Evolutionary conservation across 2,329 filamentous ascomycete species (phyloP).

Genomic region (Chrysoporthe austroafricana): DNA sequence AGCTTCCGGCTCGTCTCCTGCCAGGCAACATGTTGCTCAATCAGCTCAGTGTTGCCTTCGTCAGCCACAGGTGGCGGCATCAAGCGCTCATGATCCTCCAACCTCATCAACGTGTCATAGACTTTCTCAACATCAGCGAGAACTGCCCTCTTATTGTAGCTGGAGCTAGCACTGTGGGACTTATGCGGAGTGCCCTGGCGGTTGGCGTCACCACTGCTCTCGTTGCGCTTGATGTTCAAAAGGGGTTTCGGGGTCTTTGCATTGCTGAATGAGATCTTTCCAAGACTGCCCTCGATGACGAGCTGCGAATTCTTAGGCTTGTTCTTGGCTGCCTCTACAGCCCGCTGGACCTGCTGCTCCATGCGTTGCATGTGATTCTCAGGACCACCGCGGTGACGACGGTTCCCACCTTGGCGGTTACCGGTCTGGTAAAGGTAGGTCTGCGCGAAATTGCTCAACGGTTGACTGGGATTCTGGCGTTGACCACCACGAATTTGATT

Average conservation of each 20-base stretch:
- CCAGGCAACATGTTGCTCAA: slow-evolving; percentile 81
- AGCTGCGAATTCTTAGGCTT: slow-evolving; percentile 98
- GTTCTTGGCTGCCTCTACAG: slow-evolving; percentile 95
- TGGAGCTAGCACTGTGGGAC: slow-evolving; percentile 41
- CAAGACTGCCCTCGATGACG: slow-evolving; percentile 92
- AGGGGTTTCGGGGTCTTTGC: slow-evolving; percentile 95
- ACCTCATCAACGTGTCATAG: slow-evolving; percentile 85
- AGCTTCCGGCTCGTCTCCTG: slow-evolving; percentile 70
- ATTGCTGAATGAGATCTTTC: slow-evolving; percentile 99
- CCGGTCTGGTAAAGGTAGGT: slow-evolving; percentile 97
- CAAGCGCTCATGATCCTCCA: slow-evolving; percentile 89
- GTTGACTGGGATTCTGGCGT: slow-evolving; percentile 89
- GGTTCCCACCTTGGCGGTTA: slow-evolving; percentile 73
- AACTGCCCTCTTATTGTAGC: slow-evolving; percentile 79
- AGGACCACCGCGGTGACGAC: slow-evolving; percentile 78
- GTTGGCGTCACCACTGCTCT: slow-evolving; percentile 64
- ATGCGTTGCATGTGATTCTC: slow-evolving; percentile 99
- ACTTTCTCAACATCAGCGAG: slow-evolving; percentile 87
- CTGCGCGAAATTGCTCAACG: slow-evolving; percentile 93
- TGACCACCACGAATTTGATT: slow-evolving; percentile 90
- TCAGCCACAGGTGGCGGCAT: slow-evolving; percentile 68
- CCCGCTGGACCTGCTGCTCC: slow-evolving; percentile 98
- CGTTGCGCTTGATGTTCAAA: slow-evolving; percentile 90
- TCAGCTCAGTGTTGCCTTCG: slow-evolving; percentile 67
- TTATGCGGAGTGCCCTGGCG: slow-evolving; percentile 55